Percentiles rank a stretch among this genome's conserved stretches.
phyloP scores from a whole-genome alignment of 2,329 filamentous ascomycete species.

The Rhytidhysteron rufulum region DNA sequence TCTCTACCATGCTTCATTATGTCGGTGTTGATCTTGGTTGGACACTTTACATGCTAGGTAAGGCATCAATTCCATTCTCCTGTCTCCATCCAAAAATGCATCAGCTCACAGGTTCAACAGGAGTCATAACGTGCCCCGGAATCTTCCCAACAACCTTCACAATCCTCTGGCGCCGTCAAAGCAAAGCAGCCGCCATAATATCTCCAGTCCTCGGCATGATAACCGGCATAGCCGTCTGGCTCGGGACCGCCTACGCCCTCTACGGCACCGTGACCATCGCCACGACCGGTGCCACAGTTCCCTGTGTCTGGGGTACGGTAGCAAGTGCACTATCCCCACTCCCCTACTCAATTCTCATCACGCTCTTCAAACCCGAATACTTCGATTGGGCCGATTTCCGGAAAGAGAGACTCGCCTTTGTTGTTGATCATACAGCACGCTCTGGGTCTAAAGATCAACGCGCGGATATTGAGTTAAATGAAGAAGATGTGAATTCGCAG shows the following conservation, averaged over 20 bases:
- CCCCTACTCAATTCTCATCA: constrained; percentile 47
- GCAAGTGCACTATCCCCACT: constrained; percentile 42
- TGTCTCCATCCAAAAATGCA: too few relatives aligned
- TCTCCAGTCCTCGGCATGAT: constrained; percentile 49
- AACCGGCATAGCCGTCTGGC: constrained; percentile 52
- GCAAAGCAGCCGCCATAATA: constrained; percentile 47
- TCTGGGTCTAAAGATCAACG: constrained; percentile 3
- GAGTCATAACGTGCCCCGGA: constrained; percentile 51
- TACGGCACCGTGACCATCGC: constrained; percentile 47
- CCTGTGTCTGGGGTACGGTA: constrained; percentile 53
- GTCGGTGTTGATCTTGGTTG: constrained; percentile 53
- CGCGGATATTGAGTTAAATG: constrained; percentile 17
- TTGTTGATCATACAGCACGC: constrained; percentile 13
- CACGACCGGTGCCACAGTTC: constrained; percentile 47
- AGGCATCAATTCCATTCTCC: background rate
- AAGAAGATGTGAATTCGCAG: constrained; percentile 20
- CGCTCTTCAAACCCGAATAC: constrained; percentile 42
- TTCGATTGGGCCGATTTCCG: constrained; percentile 41
- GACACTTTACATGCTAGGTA: constrained; percentile 53
- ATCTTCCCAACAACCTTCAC: constrained; percentile 54
- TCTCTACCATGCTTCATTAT: constrained; percentile 52
- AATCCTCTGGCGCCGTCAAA: constrained; percentile 51
- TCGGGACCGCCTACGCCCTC: constrained; percentile 45
- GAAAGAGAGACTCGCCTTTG: constrained; percentile 41
- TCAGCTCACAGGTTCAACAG: too few relatives aligned